phyloP scores from a whole-genome alignment of 2,329 filamentous ascomycete species.

The Tolypocladium ophioglossoides region DNA sequence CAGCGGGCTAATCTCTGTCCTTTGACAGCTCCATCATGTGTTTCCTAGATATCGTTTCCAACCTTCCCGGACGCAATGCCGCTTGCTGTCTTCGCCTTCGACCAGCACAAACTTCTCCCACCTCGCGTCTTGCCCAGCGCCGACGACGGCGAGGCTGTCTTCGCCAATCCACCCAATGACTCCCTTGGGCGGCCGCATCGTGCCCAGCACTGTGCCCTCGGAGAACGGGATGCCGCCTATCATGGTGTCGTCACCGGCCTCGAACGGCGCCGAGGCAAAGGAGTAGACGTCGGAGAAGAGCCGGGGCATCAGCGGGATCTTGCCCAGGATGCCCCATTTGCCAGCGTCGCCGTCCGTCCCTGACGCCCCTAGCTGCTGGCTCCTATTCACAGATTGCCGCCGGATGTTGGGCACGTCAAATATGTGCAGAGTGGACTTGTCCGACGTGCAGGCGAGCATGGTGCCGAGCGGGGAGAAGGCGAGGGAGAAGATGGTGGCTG shows the following conservation, averaged over 20 bases:
- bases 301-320: constrained; percentile 73
- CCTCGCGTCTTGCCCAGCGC: constrained; percentile 66
- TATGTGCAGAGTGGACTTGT: constrained; percentile 91
- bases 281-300: constrained; percentile 87
- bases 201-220: constrained; percentile 36
- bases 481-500: constrained; percentile 76
- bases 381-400: constrained; percentile 23
- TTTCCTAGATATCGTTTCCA: constrained; percentile 68
- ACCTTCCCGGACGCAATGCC: constrained; percentile 58
- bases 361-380: constrained; percentile 15
- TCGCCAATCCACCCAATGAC: constrained; percentile 77
- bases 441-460: constrained; percentile 82
- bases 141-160: constrained; percentile 61
- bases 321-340: constrained; percentile 80
- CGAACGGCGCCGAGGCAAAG: constrained; percentile 69
- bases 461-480: constrained; percentile 75
- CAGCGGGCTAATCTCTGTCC: not conserved
- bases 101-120: constrained; percentile 81
- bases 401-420: constrained; percentile 67
- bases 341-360: constrained; percentile 41
- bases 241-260: constrained; percentile 64
- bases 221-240: constrained; percentile 32
- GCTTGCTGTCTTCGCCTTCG: constrained; percentile 57
- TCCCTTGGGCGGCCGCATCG: constrained; percentile 61
- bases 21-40: constrained; percentile 11